Evolutionary conservation across 148 eudicot species (phyloP), one percentile per base, ranked within the genome.

Genomic region (Rhododendron vialii): DNA sequence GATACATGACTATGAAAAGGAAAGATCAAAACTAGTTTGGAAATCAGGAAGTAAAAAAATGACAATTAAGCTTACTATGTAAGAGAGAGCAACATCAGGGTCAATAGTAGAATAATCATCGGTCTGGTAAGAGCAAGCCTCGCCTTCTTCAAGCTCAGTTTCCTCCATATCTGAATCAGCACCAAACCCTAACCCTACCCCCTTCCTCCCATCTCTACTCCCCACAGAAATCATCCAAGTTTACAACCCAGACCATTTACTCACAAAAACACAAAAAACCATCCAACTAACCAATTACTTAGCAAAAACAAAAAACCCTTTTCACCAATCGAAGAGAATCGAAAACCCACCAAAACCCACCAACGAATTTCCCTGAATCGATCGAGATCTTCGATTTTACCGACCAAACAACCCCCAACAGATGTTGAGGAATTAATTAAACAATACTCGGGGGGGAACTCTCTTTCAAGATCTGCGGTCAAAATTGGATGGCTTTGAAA

Each of bases 61-160:
- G 47, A 36, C 7, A 79, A 48, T 85, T 84, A 83, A 80, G 51
- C 96, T 93, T 92, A 97, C 99, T 76, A 97, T 84, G 88, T 97
- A 97, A 82, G 99, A 95, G 41, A 95, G 95, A 88, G 92, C 87
- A 88, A 96, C 87, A 93, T 97, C 99, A 90, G 96, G 98, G 93
- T 97, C 99, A 92, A 94, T 89, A 89, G 87, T 86, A 51, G 91
- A 85, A 87, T 94, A 94, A 82, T 88, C 95, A 79, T 84, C 88
- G 85, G 92, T 89, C 38, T 84, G 87, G 83, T 88, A 91, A 81
- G 90, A 90, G 75, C 87, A 92, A 88, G 98, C 96, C 88, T 95
- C 99, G 63, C 96, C 99, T 90, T 94, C 98, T 91, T 97, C 98
- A 81, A 95, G 92, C 86, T 97, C 98, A 89, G 89, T 79, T 36